Evolutionary conservation across 345 rosid genomes (phyloP).

Genomic region (Lagerstroemia speciosa): DNA sequence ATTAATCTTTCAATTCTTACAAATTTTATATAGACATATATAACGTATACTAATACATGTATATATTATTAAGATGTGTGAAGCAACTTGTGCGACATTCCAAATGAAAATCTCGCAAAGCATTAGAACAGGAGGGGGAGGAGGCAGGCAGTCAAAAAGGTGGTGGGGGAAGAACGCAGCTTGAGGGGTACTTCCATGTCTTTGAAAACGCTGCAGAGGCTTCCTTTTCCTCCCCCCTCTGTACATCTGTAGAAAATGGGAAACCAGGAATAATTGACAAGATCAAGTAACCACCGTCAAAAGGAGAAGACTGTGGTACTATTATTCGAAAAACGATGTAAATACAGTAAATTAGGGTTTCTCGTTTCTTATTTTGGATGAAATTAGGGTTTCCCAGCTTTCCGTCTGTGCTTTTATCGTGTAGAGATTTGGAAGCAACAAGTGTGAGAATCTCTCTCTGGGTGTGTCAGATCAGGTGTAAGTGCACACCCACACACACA

Average conservation of each 20-base stretch:
- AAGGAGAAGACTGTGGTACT: too few relatives aligned
- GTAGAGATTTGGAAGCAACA: constrained; percentile 1
- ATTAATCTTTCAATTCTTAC: too few relatives aligned
- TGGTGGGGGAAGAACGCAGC: not conserved
- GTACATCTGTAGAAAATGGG: not conserved
- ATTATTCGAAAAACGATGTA: not conserved
- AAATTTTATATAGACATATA: not conserved
- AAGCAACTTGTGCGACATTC: not conserved
- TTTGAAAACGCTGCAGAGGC: not conserved
- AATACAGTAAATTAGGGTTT: not conserved
- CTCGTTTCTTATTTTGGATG: too few relatives aligned
- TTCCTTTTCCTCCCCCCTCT: not conserved
- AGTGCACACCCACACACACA: not conserved
- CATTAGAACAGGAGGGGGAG: not conserved
- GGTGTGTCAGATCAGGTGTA: not conserved
- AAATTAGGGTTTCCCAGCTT: not conserved
- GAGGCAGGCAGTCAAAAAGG: not conserved
- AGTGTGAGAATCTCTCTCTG: constrained; percentile 4
- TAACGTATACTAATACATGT: not conserved
- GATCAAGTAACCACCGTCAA: not conserved
- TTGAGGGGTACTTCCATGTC: not conserved
- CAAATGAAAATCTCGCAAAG: not conserved
- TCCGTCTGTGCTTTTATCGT: not conserved
- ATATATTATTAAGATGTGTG: not conserved
- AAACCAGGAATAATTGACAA: not conserved